phyloP scores from a whole-genome alignment of 768 basidiomycete species.

The Serendipita sp. region DNA sequence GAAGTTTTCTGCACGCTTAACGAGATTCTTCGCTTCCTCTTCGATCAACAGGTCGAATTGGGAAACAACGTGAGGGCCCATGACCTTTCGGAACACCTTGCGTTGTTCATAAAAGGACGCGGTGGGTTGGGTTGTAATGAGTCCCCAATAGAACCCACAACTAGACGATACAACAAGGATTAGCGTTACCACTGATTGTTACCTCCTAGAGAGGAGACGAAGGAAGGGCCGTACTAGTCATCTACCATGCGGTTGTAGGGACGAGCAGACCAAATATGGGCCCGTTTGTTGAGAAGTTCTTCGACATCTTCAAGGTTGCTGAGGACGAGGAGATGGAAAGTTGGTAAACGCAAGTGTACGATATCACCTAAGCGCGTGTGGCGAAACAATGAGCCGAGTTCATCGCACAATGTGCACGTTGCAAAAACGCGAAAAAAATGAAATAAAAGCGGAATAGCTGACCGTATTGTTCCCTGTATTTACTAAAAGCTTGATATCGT shows the following conservation, averaged over 20 bases:
- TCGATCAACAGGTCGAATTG: neutral
- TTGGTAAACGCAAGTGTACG: neutral
- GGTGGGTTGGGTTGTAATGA: neutral
- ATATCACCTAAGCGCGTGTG: neutral
- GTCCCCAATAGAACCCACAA: neutral
- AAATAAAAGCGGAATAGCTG: too few relatives aligned
- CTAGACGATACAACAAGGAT: too few relatives aligned
- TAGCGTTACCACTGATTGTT: too few relatives aligned
- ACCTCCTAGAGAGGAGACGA: neutral
- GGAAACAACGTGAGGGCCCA: neutral
- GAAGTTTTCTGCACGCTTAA: neutral
- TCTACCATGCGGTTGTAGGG: neutral
- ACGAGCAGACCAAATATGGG: neutral
- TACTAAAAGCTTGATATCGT: neutral
- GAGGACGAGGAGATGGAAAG: neutral
- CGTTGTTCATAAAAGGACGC: neutral
- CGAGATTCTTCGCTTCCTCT: neutral
- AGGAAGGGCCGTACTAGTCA: neutral
- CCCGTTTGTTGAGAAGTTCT: neutral
- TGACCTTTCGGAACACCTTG: neutral
- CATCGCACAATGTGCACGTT: neutral
- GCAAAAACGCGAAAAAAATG: too few relatives aligned
- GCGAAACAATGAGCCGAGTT: neutral
- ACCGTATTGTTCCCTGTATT: neutral
- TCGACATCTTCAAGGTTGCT: neutral